A percentile compares a stretch with the other conserved stretches of the same genome.
Conservation (phyloP, 2,329 filamentous ascomycete species). For the Sarocladium oryzae region DNA sequence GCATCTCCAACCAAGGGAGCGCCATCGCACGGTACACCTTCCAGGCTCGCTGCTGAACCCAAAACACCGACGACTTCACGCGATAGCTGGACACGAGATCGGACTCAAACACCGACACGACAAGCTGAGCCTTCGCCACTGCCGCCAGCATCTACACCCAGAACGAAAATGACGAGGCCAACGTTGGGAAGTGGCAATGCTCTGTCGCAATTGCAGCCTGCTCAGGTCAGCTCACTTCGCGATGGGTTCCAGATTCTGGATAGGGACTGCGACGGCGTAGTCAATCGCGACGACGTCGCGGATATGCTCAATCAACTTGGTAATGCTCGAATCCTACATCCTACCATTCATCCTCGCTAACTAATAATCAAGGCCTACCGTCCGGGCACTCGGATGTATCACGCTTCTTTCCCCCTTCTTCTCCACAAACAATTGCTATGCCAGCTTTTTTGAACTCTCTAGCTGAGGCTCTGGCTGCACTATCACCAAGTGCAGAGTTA, state of each 20-base stretch:
- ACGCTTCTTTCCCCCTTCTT: constrained; percentile 72
- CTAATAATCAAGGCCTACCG: constrained; percentile 56
- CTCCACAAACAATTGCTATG: constrained; percentile 69
- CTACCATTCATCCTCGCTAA: background rate
- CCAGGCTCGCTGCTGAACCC: constrained; percentile 29
- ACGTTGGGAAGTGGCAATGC: constrained; percentile 42
- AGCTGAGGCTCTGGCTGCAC: constrained; percentile 62
- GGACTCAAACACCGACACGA: constrained; percentile 15
- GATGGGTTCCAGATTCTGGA: constrained; percentile 94
- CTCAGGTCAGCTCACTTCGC: constrained; percentile 79
- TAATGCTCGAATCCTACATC: constrained; percentile 25
- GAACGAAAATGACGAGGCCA: constrained; percentile 23
- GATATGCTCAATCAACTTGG: constrained; percentile 85
- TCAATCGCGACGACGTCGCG: constrained; percentile 75
- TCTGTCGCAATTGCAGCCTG: constrained; percentile 67
- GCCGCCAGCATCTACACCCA: constrained; percentile 22
- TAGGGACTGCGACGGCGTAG: constrained; percentile 75
- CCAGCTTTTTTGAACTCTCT: constrained; percentile 81
- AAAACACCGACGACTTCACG: constrained; percentile 30
- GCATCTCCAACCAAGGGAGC: constrained; percentile 51
- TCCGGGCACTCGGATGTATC: constrained; percentile 64
- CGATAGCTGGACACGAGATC: constrained; percentile 32
- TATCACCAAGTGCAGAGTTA: constrained; percentile 75
- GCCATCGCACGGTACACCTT: constrained; percentile 15
- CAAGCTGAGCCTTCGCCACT: constrained; percentile 33